Base-by-base conservation (phyloP, 2,329 filamentous ascomycete genomes). In the Fusarium verticillioides region DNA sequence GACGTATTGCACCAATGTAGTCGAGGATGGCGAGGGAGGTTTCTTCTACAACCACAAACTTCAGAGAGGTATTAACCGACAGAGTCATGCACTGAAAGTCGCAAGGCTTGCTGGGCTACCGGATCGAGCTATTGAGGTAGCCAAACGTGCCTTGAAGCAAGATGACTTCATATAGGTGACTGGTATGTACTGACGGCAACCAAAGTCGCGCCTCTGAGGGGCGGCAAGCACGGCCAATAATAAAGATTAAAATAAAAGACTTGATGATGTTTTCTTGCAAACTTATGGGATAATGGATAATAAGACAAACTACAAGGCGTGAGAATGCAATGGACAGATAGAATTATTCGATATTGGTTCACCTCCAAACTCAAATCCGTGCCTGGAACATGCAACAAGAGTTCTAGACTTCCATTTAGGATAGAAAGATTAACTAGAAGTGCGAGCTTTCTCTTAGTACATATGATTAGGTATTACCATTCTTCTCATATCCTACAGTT, bases 1-100 rank as follows among this genome's bases (percentile, higher is more conserved):
- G 43, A 90, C 90, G 75, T 98, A 96, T 81, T 98, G 96, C 81
- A 98, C 96, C 0, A 94, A 98, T 82, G 90, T 99, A 13, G 87
- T 91, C 28, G 95, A 98, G 80, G 91, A 93, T 57, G 85, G 84
- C 12, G 83, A 86, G 1, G 89, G 90, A 2, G 91, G 91, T 0
- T 99, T 98, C 81, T 90, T 93, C 46, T 99, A 97, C 84, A 88
- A 97, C 62, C 95, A 99, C 84, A 92, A 88, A 74, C 83, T 99
- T 82, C 89, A 90, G 61, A 90, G 87, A 80, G 96, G 96, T 0
- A 90, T 97, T 64, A 99, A 98, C 82, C 89, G 91, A 58, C 87
- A 93, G 74, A 97, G 94, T 70, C 96, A 99, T 83, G 96, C 97
- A 23, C 85, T 99, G 67, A 98, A 98, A 79, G 96, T 99, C n/a